Evolutionary conservation across 345 rosid species (phyloP), one percentile per base, ranked within the genome.

Genomic region (Sonneratia caseolaris): DNA sequence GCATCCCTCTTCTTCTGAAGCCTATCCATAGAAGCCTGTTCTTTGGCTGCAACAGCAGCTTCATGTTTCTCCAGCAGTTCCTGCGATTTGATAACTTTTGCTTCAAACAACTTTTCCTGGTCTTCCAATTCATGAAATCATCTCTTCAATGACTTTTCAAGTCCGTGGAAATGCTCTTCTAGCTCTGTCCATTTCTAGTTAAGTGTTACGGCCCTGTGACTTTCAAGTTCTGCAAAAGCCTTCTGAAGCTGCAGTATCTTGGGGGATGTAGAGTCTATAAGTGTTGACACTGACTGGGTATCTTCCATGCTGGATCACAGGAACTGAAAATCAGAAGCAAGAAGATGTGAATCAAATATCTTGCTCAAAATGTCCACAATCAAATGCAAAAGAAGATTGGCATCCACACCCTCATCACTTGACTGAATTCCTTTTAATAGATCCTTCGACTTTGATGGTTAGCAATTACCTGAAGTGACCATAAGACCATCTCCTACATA

Each of bases 141-240:
- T 78, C 99, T 88, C 86, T 95, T 95, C 91, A 95, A 82, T 40
- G 99, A 92, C 77, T 86, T 95, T 80, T 95, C 98, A 64, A 95
- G 97, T 72, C 99, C 99, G 77, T 92, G 92, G 75, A 95, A 95
- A 86, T 95, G 98, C 76, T 90, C 98, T 81, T 95, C 98, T 51
- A 95, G 86, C 78, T 90, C 99, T 82, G 89, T 90, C 99, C 99
- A 92, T 78, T 88, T 95, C 79, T 92, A 66, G 80, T 95, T 90
- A 70, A 95, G 94, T 7, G 98, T 86, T 68, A 95, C 81, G 1
- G 97, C 97, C 69, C 94, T 87, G 70, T 92, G 91, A 72, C 92
- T 90, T 80, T 95, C 97, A 73, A 95, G 99, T 81, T 95, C 97
- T 80, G 97, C 93, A 84, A 95, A 95, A 16, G 99, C 99, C 82